A percentile compares a stretch with the other conserved stretches of the same genome.
Evolutionary conservation across 1,284 basidiomycete genomes (phyloP).

Genomic region (Cryptococcus sp.): DNA sequence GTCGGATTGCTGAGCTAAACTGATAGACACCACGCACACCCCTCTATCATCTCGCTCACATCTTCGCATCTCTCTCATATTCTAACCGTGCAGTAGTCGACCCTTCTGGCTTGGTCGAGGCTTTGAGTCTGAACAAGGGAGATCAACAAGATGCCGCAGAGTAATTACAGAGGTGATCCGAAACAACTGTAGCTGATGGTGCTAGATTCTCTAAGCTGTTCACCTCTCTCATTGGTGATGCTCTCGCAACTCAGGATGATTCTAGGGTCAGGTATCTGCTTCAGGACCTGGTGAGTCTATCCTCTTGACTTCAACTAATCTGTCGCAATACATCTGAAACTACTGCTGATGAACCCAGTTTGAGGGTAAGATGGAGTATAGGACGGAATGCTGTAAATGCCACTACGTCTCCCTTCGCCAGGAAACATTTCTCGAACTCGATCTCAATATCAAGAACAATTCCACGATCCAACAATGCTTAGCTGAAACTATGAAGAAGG

Average conservation of each 20-base stretch:
- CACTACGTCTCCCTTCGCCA: conserved; percentile 40
- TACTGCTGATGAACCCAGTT: conserved; percentile 55
- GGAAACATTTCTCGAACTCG: conserved; percentile 69
- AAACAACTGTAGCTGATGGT: conserved; percentile 10
- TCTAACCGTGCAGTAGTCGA: conserved; percentile 67
- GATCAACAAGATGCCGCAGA: conserved; percentile 95
- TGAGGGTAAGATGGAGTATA: conserved; percentile 73
- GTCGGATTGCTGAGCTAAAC: not conserved
- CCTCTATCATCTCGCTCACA: conserved; percentile 50
- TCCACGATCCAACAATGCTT: conserved; percentile 68
- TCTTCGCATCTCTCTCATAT: conserved; percentile 72
- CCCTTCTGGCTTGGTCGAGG: conserved; percentile 74
- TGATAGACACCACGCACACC: conserved; percentile 1
- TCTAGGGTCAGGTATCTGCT: conserved; percentile 62
- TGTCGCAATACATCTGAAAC: not conserved
- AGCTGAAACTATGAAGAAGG: conserved; percentile 58
- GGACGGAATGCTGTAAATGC: conserved; percentile 69
- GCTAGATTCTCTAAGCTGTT: conserved; percentile 86
- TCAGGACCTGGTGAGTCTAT: conserved; percentile 57
- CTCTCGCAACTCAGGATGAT: conserved; percentile 64
- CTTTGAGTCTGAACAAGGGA: conserved; percentile 66
- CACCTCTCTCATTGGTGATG: conserved; percentile 74
- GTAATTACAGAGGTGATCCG: conserved; percentile 48
- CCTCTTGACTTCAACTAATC: not conserved
- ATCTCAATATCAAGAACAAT: conserved; percentile 73